Conservation (phyloP, 768 basidiomycete species). For the Phylloporus scabripes region DNA sequence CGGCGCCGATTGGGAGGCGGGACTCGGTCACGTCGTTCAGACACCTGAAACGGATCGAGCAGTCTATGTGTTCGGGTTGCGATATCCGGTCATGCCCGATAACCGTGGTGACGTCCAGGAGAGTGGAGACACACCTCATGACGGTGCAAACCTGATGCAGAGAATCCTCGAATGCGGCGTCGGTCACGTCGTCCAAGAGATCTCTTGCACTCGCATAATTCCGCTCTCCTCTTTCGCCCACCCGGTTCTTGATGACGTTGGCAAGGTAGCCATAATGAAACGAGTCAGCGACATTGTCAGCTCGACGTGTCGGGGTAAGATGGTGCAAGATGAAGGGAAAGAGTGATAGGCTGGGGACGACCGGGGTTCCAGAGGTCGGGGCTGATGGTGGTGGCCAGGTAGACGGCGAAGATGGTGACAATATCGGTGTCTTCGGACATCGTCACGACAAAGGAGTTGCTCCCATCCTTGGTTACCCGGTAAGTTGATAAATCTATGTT, state of each 20-base stretch:
- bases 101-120: too few species aligned
- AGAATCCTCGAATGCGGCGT: constrained; percentile 36
- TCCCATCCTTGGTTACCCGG: too few species aligned
- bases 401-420: constrained; percentile 42
- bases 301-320: constrained; percentile 35
- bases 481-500: too few species aligned
- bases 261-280: constrained; percentile 63
- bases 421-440: constrained; percentile 29
- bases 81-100: too few species aligned
- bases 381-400: constrained; percentile 39
- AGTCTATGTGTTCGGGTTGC: too few species aligned
- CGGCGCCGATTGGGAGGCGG: too few species aligned
- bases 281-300: constrained; percentile 51
- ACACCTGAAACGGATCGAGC: too few species aligned
- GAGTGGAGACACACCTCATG: too few species aligned
- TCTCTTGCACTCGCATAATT: constrained; percentile 28
- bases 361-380: constrained; percentile 47
- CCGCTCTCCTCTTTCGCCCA: constrained; percentile 11
- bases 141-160: too few species aligned
- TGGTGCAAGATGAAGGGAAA: constrained; percentile 41
- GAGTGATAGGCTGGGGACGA: constrained; percentile 46
- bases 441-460: too few species aligned
- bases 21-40: too few species aligned
- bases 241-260: constrained; percentile 39
- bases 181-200: constrained; percentile 34